Evolutionary conservation across 2,329 filamentous ascomycete species (phyloP), one percentile per base, ranked within the genome.

Genomic region (Sphaerulina vaccinii): DNA sequence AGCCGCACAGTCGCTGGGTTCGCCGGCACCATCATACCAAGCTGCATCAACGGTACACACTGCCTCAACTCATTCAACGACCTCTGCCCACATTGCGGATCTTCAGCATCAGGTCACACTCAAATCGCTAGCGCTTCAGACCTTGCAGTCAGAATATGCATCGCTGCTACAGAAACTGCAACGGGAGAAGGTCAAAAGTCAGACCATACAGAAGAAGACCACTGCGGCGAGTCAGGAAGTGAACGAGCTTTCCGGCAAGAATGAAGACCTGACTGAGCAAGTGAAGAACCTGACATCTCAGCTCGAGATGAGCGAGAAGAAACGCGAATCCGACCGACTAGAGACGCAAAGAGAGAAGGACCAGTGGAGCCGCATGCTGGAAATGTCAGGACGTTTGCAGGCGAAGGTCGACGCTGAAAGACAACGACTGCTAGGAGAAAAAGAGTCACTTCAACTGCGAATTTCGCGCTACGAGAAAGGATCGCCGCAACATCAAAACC

Each of bases 91-190:
- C 49, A 64, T 78, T 16, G 71, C 75, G 43, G 74, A 77, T 43
- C 69, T 81, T 6, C 79, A 80, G 57, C 78, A 79, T 59, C 76
- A 80, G 61, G 70, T 80, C 32, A 78, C 74, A 13, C 68, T 79
- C 51, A 79, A 80, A 57, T 76, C 78, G 3, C 67, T 80, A 15
- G 74, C 75, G 10, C 70, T 79, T 18, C 75, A 78, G 54, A 79
- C 75, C 1, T 67, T 81, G 5, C 78, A 80, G 59, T 70, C 71
- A n/a, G 79, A 81, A 62, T 78, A 82, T 59, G 73, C 79, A 47
- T 72, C 71, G 39, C 68, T 81, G 3, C 70, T 81, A 3, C 71
- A 78, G 16, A 79, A 77, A 21, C 74, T 78, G 18, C 75, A 77
- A 24, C 70, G 75, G 4, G 76, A 78, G 54, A 73, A 77, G 40